Base-by-base conservation (phyloP, 2,329 filamentous ascomycete species). In the Colletotrichum euphorbiae region DNA sequence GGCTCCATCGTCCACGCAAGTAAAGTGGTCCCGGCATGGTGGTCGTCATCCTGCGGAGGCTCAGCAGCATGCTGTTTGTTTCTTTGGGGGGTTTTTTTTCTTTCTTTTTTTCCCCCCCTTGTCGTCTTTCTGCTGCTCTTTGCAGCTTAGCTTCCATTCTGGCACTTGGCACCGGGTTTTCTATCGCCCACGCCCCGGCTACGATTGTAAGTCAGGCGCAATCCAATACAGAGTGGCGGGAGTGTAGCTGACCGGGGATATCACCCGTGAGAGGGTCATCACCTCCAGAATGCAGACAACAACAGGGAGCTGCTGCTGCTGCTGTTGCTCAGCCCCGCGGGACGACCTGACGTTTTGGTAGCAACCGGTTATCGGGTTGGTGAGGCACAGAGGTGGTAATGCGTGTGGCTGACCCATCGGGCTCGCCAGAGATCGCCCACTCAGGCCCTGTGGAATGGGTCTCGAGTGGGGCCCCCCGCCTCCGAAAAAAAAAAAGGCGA, bases 41-140 rank as follows among this genome's bases (percentile, higher is more conserved):
- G 66, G 63, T 69, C 66, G 66, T 69, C 66, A 69, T 69, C 66
- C 55, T 69, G 40, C 48, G 54, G 66, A 59, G 66, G 66, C 66
- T 69, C 55, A 69, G 66, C 66, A 28, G 6, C 28, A 28, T 28
- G 28, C 28, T 28, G 28, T 28, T 3, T 60, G 31, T 52, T 51
- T 65, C n/a, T n/a, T n/a, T n/a, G n/a, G n/a, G n/a, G n/a, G n/a
- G 19, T 50, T 57, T 58, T 48, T 60, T 24, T n/a, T 33, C 12
- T 45, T 21, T 28, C 52, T 38, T 19, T 57, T 7, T 45, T 5
- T 5, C 1, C 4, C 4, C 24, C 4, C 4, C 42, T 36, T 54
- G 24, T 11, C 24, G 21, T 57, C 11, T 50, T 8, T 24, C 48
- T 55, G 33, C 33, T 24, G 24, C 24, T 24, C 42, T 36, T 54